Conservation (phyloP, 768 basidiomycete genomes). For the Gyrodon lividus region DNA sequence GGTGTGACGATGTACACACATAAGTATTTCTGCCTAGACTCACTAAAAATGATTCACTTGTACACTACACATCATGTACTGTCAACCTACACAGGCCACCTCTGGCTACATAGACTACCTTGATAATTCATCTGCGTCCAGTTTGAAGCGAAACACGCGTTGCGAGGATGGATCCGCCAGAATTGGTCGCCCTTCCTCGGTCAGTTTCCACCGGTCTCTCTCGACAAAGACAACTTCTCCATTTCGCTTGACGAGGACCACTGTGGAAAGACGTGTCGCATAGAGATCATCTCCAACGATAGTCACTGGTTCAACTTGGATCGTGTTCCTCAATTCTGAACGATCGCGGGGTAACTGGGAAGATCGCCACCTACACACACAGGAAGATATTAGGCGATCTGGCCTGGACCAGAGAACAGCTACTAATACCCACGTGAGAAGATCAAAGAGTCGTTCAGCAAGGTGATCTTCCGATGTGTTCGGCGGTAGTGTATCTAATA, state of each 20-base stretch:
- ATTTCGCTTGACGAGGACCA: constrained; percentile 60
- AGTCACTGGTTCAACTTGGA: constrained; percentile 57
- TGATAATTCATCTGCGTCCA: constrained; percentile 21
- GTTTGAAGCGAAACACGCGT: constrained; percentile 52
- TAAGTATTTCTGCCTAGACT: constrained; percentile 30
- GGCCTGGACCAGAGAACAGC: not conserved
- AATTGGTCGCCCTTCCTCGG: constrained; percentile 36
- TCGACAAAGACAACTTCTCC: constrained; percentile 69
- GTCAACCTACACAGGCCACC: constrained; percentile 17
- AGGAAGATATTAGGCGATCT: constrained; percentile 7
- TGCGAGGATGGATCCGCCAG: constrained; percentile 42
- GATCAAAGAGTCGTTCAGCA: constrained; percentile 56
- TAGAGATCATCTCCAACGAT: constrained; percentile 38
- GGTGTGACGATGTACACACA: constrained; percentile 28
- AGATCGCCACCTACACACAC: constrained; percentile 25
- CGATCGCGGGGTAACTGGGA: constrained; percentile 46
- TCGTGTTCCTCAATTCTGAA: constrained; percentile 57
- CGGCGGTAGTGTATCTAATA: constrained; percentile 40
- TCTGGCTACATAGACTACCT: constrained; percentile 17
- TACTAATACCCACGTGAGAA: constrained; percentile 61
- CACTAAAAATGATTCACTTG: constrained; percentile 23
- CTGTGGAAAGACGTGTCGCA: constrained; percentile 73
- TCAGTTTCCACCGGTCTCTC: constrained; percentile 62
- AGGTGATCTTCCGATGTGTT: constrained; percentile 50
- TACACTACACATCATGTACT: constrained; percentile 36